Percentiles rank a stretch among this genome's conserved stretches.
These are phyloP conservation scores for Candida montana DNA, from an alignment of 805 yeast species.

Conservation along the genomic window DNA sequence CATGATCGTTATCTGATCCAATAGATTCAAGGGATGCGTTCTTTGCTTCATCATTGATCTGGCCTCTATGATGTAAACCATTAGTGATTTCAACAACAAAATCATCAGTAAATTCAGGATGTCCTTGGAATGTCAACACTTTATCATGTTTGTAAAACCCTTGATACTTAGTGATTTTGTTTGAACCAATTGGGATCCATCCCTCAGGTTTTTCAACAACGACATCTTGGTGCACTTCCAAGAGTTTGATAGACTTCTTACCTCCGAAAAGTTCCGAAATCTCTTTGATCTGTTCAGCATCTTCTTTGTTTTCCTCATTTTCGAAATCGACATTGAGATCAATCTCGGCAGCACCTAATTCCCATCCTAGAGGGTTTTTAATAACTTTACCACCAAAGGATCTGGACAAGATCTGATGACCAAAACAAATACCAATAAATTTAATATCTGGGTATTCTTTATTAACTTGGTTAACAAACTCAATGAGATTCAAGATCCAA, in stretches of 20 bases:
- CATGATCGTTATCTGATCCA: conserved; percentile 3
- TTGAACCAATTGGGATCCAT: conserved; percentile 41
- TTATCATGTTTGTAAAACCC: conserved; percentile 53
- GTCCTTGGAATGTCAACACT: conserved; percentile 77
- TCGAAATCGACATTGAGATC: conserved; percentile 21
- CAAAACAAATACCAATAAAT: conserved; percentile 74
- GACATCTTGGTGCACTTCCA: conserved; percentile 57
- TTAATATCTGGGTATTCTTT: conserved; percentile 27
- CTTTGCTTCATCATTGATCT: conserved; percentile 2
- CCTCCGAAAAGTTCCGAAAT: conserved; percentile 11
- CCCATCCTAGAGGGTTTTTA: conserved; percentile 65
- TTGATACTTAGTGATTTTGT: conserved; percentile 55
- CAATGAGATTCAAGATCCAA: conserved; percentile 39
- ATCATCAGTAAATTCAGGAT: conserved; percentile 65
- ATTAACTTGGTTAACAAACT: conserved; percentile 26
- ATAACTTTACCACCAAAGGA: conserved; percentile 58
- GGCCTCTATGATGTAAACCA: neutral
- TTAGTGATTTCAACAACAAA: conserved; percentile 15
- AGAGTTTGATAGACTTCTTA: conserved; percentile 30
- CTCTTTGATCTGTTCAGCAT: conserved; percentile 30
- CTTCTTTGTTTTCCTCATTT: conserved; percentile 24
- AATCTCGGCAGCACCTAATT: conserved; percentile 55
- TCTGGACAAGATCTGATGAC: conserved; percentile 74
- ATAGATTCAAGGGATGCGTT: neutral
- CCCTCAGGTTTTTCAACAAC: conserved; percentile 40